Evolutionary conservation across 2,329 filamentous ascomycete species (phyloP), one percentile per base, ranked within the genome.

Genomic region (Scedosporium apiospermum): DNA sequence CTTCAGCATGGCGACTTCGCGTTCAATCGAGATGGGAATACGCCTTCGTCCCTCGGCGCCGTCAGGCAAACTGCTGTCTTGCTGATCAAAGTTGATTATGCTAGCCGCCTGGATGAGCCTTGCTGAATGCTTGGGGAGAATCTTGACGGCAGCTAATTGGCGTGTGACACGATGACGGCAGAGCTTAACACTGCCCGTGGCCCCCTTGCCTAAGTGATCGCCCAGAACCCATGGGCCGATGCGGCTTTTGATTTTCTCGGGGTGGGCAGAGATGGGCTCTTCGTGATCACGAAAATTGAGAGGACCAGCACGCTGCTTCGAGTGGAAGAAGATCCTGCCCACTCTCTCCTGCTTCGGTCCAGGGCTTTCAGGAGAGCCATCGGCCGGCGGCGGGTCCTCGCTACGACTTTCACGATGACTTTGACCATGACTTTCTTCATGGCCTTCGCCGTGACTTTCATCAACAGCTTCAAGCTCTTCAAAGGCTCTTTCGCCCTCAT

Each of bases 1-100:
- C 76, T 97, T 98, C 83, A 99, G 91, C 68, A 99, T 96, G 38
- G 93, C 92, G 49, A 99, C 93, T 72, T 99, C 95, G 62, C 95
- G 84, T 75, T 98, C 93, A 65, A 99, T 89, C 1, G 92, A 90
- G 69, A 93, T 86, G 1, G 93, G 93, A 71, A 96, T 92, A 62
- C 84, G 82, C 67, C 87, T 84, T 64, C 88, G 81, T 49, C 87
- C 86, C 60, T 84, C 79, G 42, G 81, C 77, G 64, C 77, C 79
- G 44, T 80, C 80, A 27, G 80, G 83, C 62, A 79, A 76, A 61
- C 74, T 84, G 46, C 80, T 81, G 65, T 89, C 88, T 73, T 87
- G 89, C 68, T 87, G 84, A 70, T 93, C 91, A 66, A 97, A 83
- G 58, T 90, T 88, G 14, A 89, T 89, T 72, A 97, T 82, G 72